These are phyloP conservation scores for Septoria petroselini DNA, from an alignment of 2,329 filamentous ascomycete species.

Conservation along the genomic window DNA sequence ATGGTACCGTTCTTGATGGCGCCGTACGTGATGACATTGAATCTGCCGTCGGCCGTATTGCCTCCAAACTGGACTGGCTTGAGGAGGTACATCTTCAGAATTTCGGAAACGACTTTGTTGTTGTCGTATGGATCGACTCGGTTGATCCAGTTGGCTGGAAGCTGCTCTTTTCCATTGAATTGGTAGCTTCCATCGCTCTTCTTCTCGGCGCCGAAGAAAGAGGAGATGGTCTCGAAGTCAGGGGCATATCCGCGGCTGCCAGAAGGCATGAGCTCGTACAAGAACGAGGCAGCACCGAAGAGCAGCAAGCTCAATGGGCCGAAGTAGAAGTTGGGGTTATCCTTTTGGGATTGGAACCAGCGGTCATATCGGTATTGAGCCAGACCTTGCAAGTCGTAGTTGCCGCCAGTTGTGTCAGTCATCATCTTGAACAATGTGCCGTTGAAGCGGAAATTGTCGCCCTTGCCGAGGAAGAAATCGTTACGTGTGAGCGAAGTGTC, in stretches of 20 bases:
- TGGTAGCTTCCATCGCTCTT: slow-evolving; percentile 40
- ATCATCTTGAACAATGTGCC: slow-evolving; percentile 43
- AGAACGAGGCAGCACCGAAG: slow-evolving; percentile 45
- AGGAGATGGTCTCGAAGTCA: slow-evolving; percentile 39
- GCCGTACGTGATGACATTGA: slow-evolving; percentile 35
- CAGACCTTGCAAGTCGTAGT: slow-evolving; percentile 41
- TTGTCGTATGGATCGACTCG: slow-evolving; percentile 39
- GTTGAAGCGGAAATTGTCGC: slow-evolving; percentile 44
- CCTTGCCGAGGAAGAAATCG: slow-evolving; percentile 41
- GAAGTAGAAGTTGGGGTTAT: slow-evolving; percentile 46
- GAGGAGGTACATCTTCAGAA: slow-evolving; percentile 42
- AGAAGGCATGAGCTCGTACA: slow-evolving; percentile 44
- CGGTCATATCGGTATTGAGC: slow-evolving; percentile 43
- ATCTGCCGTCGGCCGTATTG: slow-evolving; percentile 17
- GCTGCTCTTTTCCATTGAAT: slow-evolving; percentile 40
- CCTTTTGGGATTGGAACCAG: slow-evolving; percentile 39
- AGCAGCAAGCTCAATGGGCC: slow-evolving; percentile 43
- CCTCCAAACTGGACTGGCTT: slow-evolving; percentile 38
- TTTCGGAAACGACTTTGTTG: slow-evolving; percentile 40
- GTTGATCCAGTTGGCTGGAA: slow-evolving; percentile 43
- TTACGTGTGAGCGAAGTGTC: slow-evolving; percentile 44
- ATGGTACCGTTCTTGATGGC: slow-evolving; percentile 44
- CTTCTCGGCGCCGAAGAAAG: slow-evolving; percentile 42
- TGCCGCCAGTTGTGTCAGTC: slow-evolving; percentile 35
- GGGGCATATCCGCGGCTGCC: slow-evolving; percentile 35